phyloP scores from a whole-genome alignment of 2,329 filamentous ascomycete species.

The Ascochyta rabiei region DNA sequence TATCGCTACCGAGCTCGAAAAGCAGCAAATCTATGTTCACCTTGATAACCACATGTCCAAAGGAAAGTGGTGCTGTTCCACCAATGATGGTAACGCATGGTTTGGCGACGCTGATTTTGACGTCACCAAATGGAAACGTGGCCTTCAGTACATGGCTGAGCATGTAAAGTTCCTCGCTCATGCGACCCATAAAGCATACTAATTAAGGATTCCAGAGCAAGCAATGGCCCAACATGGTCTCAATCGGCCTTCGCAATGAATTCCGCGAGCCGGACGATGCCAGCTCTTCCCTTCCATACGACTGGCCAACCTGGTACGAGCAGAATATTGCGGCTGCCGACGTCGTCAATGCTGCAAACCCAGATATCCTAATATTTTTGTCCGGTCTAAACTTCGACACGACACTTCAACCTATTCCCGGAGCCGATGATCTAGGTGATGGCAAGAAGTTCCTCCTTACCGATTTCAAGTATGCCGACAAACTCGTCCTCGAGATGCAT shows the following conservation, averaged over 20 bases:
- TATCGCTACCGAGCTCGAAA: slow-evolving; percentile 60
- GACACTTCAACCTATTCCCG: slow-evolving; percentile 58
- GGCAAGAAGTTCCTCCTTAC: slow-evolving; percentile 54
- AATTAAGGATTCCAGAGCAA: slow-evolving; percentile 26
- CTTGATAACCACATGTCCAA: slow-evolving; percentile 47
- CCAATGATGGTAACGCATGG: slow-evolving; percentile 64
- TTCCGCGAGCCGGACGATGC: slow-evolving; percentile 35
- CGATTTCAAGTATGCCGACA: slow-evolving; percentile 60
- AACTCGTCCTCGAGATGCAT: slow-evolving; percentile 66
- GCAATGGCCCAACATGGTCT: slow-evolving; percentile 58
- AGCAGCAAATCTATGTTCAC: slow-evolving; percentile 45
- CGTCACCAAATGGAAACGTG: slow-evolving; percentile 64
- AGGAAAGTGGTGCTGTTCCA: slow-evolving; percentile 41
- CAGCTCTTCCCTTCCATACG: slow-evolving; percentile 52
- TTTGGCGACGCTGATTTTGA: slow-evolving; percentile 65
- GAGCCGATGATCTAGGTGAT: slow-evolving; percentile 56
- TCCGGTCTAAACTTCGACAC: slow-evolving; percentile 66
- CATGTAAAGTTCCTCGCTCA: slow-evolving; percentile 47
- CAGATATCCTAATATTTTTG: slow-evolving; percentile 62
- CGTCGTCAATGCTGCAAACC: slow-evolving; percentile 59
- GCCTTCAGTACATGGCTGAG: slow-evolving; percentile 65
- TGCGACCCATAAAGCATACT: background rate
- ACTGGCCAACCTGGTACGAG: slow-evolving; percentile 63
- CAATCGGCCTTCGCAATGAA: slow-evolving; percentile 65
- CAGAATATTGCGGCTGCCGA: slow-evolving; percentile 57